Base-by-base conservation (phyloP, 805 yeast genomes). In the Wickerhamiella galacta region DNA sequence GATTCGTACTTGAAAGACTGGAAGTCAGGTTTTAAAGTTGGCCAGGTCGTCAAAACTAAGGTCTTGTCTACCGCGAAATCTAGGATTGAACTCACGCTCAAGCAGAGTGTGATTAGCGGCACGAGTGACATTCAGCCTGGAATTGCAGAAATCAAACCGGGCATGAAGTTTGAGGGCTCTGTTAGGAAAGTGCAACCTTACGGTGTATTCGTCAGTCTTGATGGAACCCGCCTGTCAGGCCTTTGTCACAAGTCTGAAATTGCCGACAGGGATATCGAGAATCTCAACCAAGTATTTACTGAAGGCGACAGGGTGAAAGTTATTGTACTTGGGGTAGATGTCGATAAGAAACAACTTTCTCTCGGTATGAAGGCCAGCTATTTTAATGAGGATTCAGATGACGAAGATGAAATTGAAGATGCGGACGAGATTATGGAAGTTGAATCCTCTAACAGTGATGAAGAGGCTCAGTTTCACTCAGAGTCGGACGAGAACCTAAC, bases 291-390 rank as follows among this genome's bases (percentile, higher is more conserved):
- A 10, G 63, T 87, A 36, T 87, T 87, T 54, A 75, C 78, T 34
- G 80, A 71, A 46, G 96, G 96, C 42, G 96, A 87, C 51, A 66
- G 76, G 40, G 95, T 87, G 28, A 81, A 81, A 57, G 93, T 81
- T 22, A 77, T 76, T 57, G 64, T 87, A 24, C 60, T 85, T 44
- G 66, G 62, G 20, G 61, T 75, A 20, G 74, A 78, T 46, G 35
- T 44, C 2, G 70, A 61, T 8, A 82, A 77, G 62, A 75, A 74
- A 39, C 85, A 78, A 49, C 49, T 87, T 15, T 74, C 93, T 1
- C 65, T 87, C 39, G 95, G 96, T 41, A 75, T 87, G 85, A 87
- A 83, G 60, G 95, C 95, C 2, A 79, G 94, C 3, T 82, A 76
- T 56, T 90, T 87, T 53, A 52, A 50, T 19, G 57, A 50, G 5